Evolutionary conservation across 1,139 yeast genomes (phyloP).

Genomic region (Zygosaccharomyces pseudobailii): DNA sequence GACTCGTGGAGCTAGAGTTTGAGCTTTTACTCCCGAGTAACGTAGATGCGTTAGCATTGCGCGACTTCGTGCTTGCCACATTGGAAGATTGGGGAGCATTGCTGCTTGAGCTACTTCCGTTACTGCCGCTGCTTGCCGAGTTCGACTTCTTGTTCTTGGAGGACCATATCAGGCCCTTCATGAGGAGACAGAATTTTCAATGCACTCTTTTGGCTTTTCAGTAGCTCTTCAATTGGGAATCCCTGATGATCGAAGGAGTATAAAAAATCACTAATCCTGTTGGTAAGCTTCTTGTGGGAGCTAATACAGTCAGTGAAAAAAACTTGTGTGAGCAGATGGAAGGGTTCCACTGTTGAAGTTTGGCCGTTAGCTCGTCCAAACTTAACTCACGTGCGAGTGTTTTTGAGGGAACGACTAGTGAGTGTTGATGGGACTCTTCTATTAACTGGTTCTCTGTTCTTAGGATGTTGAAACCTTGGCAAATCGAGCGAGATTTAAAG

Average conservation of each 20-base stretch:
- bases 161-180: constrained; percentile 15
- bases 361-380: background rate
- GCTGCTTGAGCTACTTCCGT: background rate
- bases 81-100: background rate
- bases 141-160: constrained; percentile 12
- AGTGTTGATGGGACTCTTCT: background rate
- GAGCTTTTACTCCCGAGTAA: constrained; percentile 1
- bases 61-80: background rate
- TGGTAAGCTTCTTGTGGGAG: background rate
- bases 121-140: constrained; percentile 3
- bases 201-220: background rate
- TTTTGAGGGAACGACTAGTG: background rate
- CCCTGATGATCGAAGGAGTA: background rate
- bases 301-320: background rate
- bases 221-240: background rate
- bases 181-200: background rate
- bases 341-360: background rate
- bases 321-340: background rate
- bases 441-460: background rate
- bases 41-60: constrained; percentile 1
- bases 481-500: background rate
- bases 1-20: background rate
- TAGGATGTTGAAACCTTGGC: background rate
- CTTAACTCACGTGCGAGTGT: background rate
- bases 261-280: background rate